A percentile compares a stretch with the other conserved stretches of the same genome.
phyloP scores from a whole-genome alignment of 768 basidiomycete genomes.

The Termitomyces sp. region DNA sequence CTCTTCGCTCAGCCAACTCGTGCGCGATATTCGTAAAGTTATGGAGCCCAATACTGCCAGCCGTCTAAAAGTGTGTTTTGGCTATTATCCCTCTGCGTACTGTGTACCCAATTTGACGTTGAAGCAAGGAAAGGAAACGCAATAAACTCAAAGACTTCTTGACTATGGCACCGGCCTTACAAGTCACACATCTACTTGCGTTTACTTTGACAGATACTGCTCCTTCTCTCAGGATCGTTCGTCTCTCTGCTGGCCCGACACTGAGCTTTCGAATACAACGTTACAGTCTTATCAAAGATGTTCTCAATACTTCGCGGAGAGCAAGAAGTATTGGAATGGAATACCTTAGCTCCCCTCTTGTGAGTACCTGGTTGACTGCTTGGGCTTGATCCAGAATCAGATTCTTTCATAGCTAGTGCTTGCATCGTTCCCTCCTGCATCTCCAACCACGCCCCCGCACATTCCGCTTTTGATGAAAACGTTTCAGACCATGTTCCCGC shows the following conservation, averaged over 20 bases:
- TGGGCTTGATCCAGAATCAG: not conserved
- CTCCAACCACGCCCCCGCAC: constrained; percentile 73
- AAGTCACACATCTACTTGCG: constrained; percentile 89
- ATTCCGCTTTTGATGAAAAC: constrained; percentile 90
- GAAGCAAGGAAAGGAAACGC: constrained; percentile 71
- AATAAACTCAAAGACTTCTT: constrained; percentile 94
- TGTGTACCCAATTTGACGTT: constrained; percentile 3
- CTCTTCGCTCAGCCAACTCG: constrained; percentile 78
- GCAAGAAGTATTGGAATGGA: constrained; percentile 79
- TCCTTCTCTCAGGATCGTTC: constrained; percentile 81
- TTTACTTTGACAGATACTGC: constrained; percentile 85
- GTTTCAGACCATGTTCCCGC: constrained; percentile 94
- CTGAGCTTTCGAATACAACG: constrained; percentile 89
- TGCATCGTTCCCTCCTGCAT: constrained; percentile 76
- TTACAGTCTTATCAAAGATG: constrained; percentile 87
- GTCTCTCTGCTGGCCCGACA: constrained; percentile 87
- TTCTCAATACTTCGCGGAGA: constrained; percentile 58
- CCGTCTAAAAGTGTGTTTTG: constrained; percentile 65
- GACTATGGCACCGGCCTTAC: constrained; percentile 83
- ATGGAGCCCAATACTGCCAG: constrained; percentile 99
- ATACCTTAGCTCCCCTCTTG: constrained; percentile 88
- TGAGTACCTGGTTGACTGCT: constrained; percentile 29
- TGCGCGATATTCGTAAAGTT: constrained; percentile 88
- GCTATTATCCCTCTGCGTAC: not conserved
- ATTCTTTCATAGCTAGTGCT: constrained; percentile 69